Base-by-base conservation (phyloP, 1,139 yeast species). In the Geotrichum histeridarum region DNA sequence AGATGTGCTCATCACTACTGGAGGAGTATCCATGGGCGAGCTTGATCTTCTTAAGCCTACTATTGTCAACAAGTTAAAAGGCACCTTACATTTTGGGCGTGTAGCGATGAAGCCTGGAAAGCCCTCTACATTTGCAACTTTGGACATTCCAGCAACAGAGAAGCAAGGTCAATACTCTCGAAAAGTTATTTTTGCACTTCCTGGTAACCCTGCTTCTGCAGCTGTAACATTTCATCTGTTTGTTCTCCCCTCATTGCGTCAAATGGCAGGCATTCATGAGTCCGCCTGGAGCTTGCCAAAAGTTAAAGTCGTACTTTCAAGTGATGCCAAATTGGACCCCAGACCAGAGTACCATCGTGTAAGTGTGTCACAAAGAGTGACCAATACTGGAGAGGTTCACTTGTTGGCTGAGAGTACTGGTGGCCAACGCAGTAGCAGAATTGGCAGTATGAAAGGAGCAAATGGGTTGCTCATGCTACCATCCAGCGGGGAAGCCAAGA, bases 1-100 rank as follows among this genome's bases (percentile, higher is more conserved):
- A 15, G 81, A 78, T 56, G 72, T 73, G 41, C 59, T 78, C 33
- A 68, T 78, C 43, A 77, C 82, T 1, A 73, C 79, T 1, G 82
- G 82, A 1, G 82, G 82, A 12, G 82, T 78, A 1, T 78, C 82
- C 0, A 78, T 78, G 82, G 82, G 82, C 1, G 82, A 78, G 60
- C 57, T 71, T 41, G 82, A 78, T 58, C 64, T 77, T 17, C 60
- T 78, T 42, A 78, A 78, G 56, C 80, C 81, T 0, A 68, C 73
- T 0, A 77, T 76, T 53, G 62, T 71, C 15, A 57, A 59, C 15
- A 42, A 41, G 8, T 59, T 78, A n/a, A 64, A 66, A 0, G 81
- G 80, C 1, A 62, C 59, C 1, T 73, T 78, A 30, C 79, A 76
- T 57, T 78, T 78, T 61, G 82, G 82, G 2, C 65, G 82, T 38